Evolutionary conservation across 1,284 basidiomycete species (phyloP).

Genomic region (Trametes hirsuta): DNA sequence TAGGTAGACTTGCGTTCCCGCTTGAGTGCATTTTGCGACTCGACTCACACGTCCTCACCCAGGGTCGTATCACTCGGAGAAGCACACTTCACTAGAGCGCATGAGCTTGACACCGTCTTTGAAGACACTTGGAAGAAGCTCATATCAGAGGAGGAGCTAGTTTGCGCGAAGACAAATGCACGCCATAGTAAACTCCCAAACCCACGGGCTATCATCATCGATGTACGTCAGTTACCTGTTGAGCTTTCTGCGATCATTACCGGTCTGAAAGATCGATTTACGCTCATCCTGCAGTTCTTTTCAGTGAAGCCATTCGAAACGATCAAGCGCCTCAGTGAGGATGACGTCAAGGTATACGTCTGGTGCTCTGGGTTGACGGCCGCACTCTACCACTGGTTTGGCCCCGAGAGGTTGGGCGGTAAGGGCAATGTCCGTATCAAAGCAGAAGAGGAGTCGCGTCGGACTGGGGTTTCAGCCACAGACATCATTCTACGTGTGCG

Average conservation of each 20-base stretch:
- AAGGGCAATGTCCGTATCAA: slow-evolving; percentile 21
- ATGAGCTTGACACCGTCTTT: background rate
- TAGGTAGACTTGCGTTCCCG: background rate
- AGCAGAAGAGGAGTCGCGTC: slow-evolving; percentile 16
- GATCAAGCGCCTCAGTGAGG: slow-evolving; percentile 8
- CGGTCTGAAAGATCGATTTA: background rate
- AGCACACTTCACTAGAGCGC: background rate
- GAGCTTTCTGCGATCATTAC: background rate
- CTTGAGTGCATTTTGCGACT: background rate
- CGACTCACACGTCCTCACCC: background rate
- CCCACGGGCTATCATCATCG: background rate
- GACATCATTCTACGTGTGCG: slow-evolving; percentile 21
- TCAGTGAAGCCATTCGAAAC: slow-evolving; percentile 5
- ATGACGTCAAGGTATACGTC: slow-evolving; percentile 18
- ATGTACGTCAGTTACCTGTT: background rate
- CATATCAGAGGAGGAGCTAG: background rate
- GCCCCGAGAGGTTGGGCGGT: slow-evolving; percentile 19
- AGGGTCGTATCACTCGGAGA: background rate
- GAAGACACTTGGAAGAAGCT: background rate
- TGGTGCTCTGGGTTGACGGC: slow-evolving; percentile 24
- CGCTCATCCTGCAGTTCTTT: slow-evolving; percentile 16
- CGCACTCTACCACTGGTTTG: slow-evolving; percentile 16
- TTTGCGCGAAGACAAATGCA: background rate
- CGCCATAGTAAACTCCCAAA: background rate
- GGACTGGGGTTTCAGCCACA: slow-evolving; percentile 5